phyloP scores from a whole-genome alignment of 2,329 filamentous ascomycete species.

The Aureobasidium musti region DNA sequence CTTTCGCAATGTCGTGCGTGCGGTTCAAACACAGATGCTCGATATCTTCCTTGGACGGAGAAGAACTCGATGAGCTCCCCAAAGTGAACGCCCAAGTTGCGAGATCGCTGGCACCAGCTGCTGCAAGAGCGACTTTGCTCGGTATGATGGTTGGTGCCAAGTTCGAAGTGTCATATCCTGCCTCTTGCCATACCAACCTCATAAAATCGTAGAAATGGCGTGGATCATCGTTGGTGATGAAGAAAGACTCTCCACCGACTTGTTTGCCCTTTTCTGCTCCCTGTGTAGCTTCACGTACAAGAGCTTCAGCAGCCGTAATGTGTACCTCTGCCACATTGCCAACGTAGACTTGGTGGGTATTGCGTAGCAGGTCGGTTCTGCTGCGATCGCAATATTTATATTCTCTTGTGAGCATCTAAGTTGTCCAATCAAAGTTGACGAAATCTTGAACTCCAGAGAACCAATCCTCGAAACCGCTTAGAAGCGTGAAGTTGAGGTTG shows the following conservation, averaged over 20 bases:
- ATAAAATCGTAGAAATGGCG: constrained; percentile 9
- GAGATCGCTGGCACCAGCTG: neutral
- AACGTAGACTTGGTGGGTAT: too few relatives aligned
- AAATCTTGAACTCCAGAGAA: neutral
- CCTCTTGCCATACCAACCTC: neutral
- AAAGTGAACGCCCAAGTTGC: constrained; percentile 1
- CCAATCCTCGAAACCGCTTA: neutral
- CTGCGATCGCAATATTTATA: too few relatives aligned
- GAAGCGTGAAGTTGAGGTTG: neutral
- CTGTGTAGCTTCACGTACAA: neutral
- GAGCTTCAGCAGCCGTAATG: neutral
- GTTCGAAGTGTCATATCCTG: neutral
- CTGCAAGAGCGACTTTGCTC: neutral
- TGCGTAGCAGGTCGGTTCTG: too few relatives aligned
- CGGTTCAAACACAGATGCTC: constrained; percentile 13
- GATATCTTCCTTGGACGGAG: neutral
- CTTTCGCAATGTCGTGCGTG: neutral
- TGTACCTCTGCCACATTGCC: neutral
- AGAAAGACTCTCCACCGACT: constrained; percentile 1
- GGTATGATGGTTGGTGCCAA: neutral
- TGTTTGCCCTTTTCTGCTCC: neutral
- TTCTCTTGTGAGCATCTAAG: neutral
- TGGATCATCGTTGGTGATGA: constrained; percentile 5
- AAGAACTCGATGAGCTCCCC: neutral
- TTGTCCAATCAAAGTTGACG: neutral